Evolutionary conservation across 1,284 basidiomycete genomes (phyloP).

Genomic region (Violaceomyces palustris): DNA sequence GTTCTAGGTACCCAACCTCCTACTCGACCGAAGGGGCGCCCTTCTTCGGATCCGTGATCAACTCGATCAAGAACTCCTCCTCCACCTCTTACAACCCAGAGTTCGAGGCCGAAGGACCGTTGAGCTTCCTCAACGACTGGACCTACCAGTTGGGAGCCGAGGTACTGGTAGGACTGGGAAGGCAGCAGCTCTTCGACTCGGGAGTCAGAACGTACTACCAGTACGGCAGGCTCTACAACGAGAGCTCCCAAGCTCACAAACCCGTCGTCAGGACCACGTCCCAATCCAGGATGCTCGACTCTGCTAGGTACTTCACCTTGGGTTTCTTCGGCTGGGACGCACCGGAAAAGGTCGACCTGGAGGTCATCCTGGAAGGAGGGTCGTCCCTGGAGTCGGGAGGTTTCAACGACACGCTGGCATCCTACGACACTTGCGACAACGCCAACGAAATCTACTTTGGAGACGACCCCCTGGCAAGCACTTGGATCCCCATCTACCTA

Average conservation of each 20-base stretch:
- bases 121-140: conserved; percentile 71
- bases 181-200: conserved; percentile 62
- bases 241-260: conserved; percentile 31
- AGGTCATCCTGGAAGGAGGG: conserved; percentile 40
- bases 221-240: conserved; percentile 47
- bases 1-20: conserved; percentile 27
- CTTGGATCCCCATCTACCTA: conserved; percentile 54
- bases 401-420: conserved; percentile 75
- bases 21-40: conserved; percentile 35
- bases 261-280: conserved; percentile 49
- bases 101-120: conserved; percentile 58
- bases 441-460: conserved; percentile 61
- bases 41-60: conserved; percentile 15
- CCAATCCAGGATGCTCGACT: conserved; percentile 74
- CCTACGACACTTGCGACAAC: conserved; percentile 63
- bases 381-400: conserved; percentile 44
- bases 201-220: conserved; percentile 45
- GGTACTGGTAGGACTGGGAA: conserved; percentile 71
- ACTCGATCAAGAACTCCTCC: too few relatives aligned
- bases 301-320: conserved; percentile 64
- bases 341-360: conserved; percentile 37
- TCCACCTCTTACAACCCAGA: too few relatives aligned
- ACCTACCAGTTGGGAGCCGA: conserved; percentile 61
- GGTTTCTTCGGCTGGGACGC: conserved; percentile 43
- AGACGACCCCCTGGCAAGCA: conserved; percentile 55